Evolutionary conservation across 805 yeast genomes (phyloP).

Genomic region (Saccharomycopsis fermentans): DNA sequence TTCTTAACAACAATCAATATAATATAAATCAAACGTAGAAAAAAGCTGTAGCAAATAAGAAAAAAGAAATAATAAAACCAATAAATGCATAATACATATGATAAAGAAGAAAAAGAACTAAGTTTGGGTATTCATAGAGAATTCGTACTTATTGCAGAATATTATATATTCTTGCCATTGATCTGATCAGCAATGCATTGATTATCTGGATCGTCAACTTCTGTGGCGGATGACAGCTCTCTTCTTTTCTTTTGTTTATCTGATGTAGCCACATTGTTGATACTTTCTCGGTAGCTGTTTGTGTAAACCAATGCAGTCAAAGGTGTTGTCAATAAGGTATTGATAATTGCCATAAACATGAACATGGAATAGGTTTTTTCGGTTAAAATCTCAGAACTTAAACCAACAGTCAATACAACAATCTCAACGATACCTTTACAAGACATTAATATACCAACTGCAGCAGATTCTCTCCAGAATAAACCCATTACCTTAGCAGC

Average conservation of each 20-base stretch:
- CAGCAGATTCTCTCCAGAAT: constrained; percentile 60
- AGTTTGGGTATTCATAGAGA: neutral
- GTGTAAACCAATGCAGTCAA: constrained; percentile 56
- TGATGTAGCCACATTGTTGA: constrained; percentile 17
- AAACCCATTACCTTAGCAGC: constrained; percentile 55
- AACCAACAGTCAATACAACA: constrained; percentile 66
- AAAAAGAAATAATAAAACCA: no score
- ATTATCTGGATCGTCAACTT: neutral
- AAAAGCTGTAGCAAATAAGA: neutral
- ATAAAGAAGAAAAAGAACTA: no score
- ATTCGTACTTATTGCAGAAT: no score
- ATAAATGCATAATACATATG: no score
- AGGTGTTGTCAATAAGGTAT: constrained; percentile 76
- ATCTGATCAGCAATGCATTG: neutral
- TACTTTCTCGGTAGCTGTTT: constrained; percentile 43
- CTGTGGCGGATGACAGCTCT: neutral
- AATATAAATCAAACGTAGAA: neutral
- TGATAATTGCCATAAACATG: constrained; percentile 69
- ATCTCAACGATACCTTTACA: constrained; percentile 85
- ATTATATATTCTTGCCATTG: neutral
- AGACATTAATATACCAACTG: constrained; percentile 77
- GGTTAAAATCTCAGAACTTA: constrained; percentile 58
- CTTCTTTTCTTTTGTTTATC: neutral
- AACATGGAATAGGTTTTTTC: constrained; percentile 68
- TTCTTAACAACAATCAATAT: neutral